Percentiles rank a stretch among this genome's conserved stretches.
These are phyloP conservation scores for Trichocomaceae sp. DNA, from an alignment of 2,329 filamentous ascomycete genomes.

Conservation along the genomic window DNA sequence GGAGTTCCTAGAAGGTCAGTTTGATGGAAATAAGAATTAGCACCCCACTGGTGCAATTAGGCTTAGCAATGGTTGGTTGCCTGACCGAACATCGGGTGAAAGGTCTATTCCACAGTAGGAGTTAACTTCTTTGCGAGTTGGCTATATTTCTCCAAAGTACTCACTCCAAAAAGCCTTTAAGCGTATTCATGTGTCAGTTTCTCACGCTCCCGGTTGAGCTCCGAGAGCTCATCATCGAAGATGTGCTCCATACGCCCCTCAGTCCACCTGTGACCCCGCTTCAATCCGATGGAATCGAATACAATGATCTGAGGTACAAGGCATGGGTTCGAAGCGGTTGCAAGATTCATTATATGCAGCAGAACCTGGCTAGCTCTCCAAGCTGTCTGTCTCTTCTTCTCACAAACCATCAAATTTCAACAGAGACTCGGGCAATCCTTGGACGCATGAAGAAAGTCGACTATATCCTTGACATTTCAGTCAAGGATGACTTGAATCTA, in stretches of 20 bases:
- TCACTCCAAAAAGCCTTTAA: too few species aligned
- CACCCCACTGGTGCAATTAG: too few species aligned
- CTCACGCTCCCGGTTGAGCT: neutral
- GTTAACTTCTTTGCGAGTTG: too few species aligned
- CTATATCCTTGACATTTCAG: conserved; percentile 1
- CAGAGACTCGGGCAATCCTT: neutral
- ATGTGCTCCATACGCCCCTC: neutral
- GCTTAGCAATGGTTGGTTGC: too few species aligned
- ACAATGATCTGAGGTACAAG: neutral
- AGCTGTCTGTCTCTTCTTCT: conserved; percentile 2
- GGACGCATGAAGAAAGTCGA: neutral
- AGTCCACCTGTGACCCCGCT: neutral
- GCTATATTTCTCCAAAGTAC: too few species aligned
- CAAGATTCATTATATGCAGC: neutral
- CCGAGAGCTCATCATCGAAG: neutral
- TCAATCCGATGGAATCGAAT: neutral
- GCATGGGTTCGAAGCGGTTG: neutral
- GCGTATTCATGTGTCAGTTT: neutral
- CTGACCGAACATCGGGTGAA: too few species aligned
- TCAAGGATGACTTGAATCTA: neutral
- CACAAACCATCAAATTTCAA: neutral
- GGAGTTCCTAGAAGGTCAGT: too few species aligned
- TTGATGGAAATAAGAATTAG: too few species aligned
- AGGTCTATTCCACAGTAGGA: too few species aligned
- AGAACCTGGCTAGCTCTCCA: neutral